phyloP scores from a whole-genome alignment of 495 filamentous ascomycete species.

The Aspergillus carlsbadensis region DNA sequence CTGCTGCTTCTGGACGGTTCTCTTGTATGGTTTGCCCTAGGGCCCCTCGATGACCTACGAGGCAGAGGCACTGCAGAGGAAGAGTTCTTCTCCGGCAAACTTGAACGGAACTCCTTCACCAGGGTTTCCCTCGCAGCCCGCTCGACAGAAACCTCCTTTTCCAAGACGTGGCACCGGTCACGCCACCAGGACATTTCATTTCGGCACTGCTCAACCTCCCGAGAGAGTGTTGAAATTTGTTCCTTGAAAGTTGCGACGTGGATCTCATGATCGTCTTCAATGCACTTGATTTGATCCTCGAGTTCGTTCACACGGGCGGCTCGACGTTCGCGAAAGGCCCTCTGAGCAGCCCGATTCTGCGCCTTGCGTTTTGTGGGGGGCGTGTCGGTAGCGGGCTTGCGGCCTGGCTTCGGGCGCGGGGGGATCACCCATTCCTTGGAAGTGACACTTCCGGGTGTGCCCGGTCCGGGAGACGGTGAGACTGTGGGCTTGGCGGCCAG shows the following conservation, averaged over 20 bases:
- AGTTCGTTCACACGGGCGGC: conserved; percentile 83
- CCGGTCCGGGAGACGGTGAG: conserved; percentile 42
- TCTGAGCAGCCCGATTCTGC: conserved; percentile 90
- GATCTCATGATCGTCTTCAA: conserved; percentile 51
- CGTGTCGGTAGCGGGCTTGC: conserved; percentile 88
- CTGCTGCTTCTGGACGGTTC: conserved; percentile 13
- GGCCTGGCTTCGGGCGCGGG: conserved; percentile 86
- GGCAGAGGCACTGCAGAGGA: conserved; percentile 30
- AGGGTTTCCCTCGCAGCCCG: conserved; percentile 41
- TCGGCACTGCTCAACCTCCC: conserved; percentile 52
- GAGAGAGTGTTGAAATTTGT: conserved; percentile 48
- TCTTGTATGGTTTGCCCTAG: conserved; percentile 8
- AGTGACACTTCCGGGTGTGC: conserved; percentile 53
- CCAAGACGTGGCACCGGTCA: conserved; percentile 48
- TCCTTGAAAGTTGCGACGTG: conserved; percentile 43
- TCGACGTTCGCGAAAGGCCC: conserved; percentile 84
- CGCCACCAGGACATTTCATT: conserved; percentile 49
- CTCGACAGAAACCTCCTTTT: conserved; percentile 47
- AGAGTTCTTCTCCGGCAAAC: conserved; percentile 26
- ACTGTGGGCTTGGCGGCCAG: conserved; percentile 37
- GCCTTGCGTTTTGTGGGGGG: conserved; percentile 90
- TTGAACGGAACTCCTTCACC: conserved; percentile 41
- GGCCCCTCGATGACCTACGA: conserved; percentile 10
- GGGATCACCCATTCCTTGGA: conserved; percentile 87
- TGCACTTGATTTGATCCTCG: conserved; percentile 76